Evolutionary conservation across 2,329 filamentous ascomycete species (phyloP), one percentile per base, ranked within the genome.

Genomic region (Aureobasidium sp.): DNA sequence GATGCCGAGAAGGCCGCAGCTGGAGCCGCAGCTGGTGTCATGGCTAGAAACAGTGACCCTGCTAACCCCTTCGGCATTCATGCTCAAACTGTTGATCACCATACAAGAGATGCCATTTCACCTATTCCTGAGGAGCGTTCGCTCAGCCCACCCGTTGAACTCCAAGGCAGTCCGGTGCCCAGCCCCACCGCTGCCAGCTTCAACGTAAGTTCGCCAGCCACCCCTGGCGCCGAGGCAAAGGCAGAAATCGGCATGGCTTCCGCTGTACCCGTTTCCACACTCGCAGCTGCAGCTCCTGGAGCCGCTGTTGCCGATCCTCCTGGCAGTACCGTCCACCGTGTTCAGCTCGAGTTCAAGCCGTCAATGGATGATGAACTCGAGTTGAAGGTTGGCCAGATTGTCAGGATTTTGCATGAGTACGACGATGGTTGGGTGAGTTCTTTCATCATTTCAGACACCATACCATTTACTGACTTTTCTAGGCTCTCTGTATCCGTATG

Each of bases 341-440:
- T 97, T 29, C 88, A 96, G 68, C 81, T 97, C 61, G 90, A 96
- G 69, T 98, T 97, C 70, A 86, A 83, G 68, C 90, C 93, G 22
- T 91, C 87, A 3, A 85, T 97, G 78, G 86, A 89, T 5, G 93
- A 98, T 65, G 93, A 98, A 71, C 76, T 98, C 64, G 86, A 83
- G 58, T 78, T 98, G 39, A 79, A 76, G 58, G 81, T 85, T 55
- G 93, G 93, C 49, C 84, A 94, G 58, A 77, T 98, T 44, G 88
- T 97, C 47, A 81, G 91, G 59, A 75, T 98, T 59, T 76, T 97
- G 49, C 91, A 97, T 65, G 90, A 95, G 71, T 98, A 97, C 64
- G 93, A 98, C 66, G 93, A 98, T 71, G 93, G 93, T 63, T 98
- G 93, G 93, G 88, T 91, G 79, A 79, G 86, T 78, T 27, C 14